These are phyloP conservation scores for Solanum ossicruentum DNA, from an alignment of 257 asterid species.

Conservation along the genomic window DNA sequence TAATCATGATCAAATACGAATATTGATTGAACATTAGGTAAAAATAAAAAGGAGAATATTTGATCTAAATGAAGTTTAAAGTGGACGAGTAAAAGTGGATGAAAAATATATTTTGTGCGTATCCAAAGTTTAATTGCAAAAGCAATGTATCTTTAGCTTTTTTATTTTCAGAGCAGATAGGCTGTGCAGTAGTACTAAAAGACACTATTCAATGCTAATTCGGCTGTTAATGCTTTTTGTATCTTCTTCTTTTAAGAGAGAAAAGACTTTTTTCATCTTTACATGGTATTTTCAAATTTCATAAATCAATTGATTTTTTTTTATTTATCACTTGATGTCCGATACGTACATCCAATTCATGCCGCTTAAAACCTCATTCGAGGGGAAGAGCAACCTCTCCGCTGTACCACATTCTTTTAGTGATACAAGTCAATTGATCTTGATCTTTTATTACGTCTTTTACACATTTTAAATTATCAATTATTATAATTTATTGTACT, in stretches of 20 bases:
- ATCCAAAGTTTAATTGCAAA: background rate
- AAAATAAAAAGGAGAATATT: no score
- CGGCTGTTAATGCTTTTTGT: background rate
- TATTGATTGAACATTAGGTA: no score
- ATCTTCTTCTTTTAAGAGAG: background rate
- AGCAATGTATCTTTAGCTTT: background rate
- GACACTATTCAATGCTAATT: background rate
- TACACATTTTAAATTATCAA: no score
- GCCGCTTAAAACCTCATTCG: no score
- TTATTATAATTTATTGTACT: no score
- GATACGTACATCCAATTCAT: background rate
- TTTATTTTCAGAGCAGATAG: background rate
- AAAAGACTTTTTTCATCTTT: background rate
- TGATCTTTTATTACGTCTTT: no score
- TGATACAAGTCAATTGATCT: no score
- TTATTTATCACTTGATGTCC: no score
- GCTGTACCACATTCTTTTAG: no score
- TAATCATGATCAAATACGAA: background rate
- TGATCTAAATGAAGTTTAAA: no score
- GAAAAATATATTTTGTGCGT: background rate
- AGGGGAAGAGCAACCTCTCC: fast-evolving
- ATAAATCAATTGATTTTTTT: no score
- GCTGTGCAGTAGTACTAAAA: background rate
- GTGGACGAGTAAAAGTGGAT: fast-evolving
- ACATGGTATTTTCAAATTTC: no score